Conservation (phyloP, 345 rosid genomes). For the Cardamine occulta region DNA sequence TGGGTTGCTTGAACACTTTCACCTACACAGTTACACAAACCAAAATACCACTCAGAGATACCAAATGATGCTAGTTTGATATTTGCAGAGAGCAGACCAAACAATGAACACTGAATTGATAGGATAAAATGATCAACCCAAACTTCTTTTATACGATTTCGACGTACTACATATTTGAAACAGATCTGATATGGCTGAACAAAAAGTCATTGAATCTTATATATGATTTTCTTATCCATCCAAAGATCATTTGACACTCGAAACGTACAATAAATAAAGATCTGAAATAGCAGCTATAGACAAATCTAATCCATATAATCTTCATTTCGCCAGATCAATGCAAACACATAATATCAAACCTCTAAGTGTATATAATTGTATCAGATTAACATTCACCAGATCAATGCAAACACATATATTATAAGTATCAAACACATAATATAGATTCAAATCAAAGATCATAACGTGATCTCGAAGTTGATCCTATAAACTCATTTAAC, state of each 20-base stretch:
- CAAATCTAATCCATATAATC: constrained; percentile 1
- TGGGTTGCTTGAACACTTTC: constrained; percentile 84
- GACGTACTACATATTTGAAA: neutral
- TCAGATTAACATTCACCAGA: neutral
- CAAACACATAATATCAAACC: neutral
- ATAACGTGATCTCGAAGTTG: neutral
- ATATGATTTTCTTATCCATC: constrained; percentile 1
- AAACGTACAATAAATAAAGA: neutral
- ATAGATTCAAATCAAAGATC: neutral
- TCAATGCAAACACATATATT: too few species aligned
- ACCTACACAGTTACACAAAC: constrained; percentile 56
- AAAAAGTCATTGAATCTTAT: neutral
- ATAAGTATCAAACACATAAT: too few species aligned
- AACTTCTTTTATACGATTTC: neutral
- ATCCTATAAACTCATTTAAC: neutral
- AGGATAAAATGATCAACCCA: neutral
- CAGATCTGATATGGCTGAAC: neutral
- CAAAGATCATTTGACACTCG: neutral
- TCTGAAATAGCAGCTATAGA: neutral
- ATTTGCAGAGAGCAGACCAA: neutral
- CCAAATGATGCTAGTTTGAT: constrained; percentile 9
- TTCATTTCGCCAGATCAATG: constrained; percentile 1
- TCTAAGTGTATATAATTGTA: neutral
- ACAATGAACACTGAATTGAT: neutral
- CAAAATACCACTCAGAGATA: constrained; percentile 7